Conservation (phyloP, 495 filamentous ascomycete genomes). For the Sphaerosporella brunnea region DNA sequence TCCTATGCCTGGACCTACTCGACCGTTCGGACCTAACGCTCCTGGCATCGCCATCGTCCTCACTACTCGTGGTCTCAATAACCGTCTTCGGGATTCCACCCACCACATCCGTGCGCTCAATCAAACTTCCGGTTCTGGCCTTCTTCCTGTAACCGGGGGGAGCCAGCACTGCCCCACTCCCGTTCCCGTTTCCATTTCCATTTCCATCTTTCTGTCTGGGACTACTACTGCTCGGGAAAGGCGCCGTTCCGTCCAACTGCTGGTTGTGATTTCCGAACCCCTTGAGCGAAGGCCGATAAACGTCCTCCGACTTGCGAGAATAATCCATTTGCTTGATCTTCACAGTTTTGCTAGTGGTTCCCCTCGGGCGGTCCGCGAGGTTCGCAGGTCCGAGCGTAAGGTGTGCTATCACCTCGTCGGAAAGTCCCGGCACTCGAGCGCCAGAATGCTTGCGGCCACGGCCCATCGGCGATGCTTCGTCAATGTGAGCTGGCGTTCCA, state of each 20-base stretch:
- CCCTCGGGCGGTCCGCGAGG: constrained; percentile 60
- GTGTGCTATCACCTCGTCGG: constrained; percentile 58
- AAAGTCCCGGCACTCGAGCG: constrained; percentile 28
- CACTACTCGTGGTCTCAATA: constrained; percentile 23
- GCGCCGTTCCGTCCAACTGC: not conserved
- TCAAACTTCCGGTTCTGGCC: constrained; percentile 22
- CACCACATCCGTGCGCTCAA: constrained; percentile 19
- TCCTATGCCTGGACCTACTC: not conserved
- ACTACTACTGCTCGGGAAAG: not conserved
- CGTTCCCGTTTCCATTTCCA: not conserved
- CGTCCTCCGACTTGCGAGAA: not conserved
- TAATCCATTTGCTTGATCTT: constrained; percentile 38
- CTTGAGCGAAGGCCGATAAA: not conserved
- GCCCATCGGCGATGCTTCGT: constrained; percentile 35
- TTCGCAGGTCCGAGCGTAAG: constrained; percentile 89
- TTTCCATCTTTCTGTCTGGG: not conserved
- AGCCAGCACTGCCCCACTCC: not conserved
- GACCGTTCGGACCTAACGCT: not conserved
- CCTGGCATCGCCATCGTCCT: not conserved
- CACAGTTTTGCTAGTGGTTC: constrained; percentile 69
- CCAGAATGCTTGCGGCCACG: constrained; percentile 34
- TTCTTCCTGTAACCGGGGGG: constrained; percentile 9
- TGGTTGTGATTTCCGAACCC: not conserved
- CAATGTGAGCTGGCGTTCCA: constrained; percentile 28
- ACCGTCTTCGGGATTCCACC: constrained; percentile 24